These are phyloP conservation scores for Aurifilum marmelostoma DNA, from an alignment of 2,329 filamentous ascomycete species.

Conservation along the genomic window DNA sequence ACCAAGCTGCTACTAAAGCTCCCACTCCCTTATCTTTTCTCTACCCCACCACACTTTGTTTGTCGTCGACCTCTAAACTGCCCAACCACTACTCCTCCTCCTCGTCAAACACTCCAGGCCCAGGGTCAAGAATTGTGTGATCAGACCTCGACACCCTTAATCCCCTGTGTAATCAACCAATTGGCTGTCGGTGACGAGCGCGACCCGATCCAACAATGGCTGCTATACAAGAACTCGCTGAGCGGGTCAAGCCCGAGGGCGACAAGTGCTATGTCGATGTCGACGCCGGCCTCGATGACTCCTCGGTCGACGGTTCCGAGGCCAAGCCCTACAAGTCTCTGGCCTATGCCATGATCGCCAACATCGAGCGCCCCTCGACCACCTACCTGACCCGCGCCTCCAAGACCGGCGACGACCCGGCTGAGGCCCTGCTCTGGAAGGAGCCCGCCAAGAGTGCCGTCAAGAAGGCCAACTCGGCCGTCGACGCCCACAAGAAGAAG, in stretches of 20 bases:
- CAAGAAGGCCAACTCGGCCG: conserved; percentile 80
- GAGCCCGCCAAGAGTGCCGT: conserved; percentile 79
- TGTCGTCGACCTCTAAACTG: conserved; percentile 17
- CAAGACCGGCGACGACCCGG: conserved; percentile 66
- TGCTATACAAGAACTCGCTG: conserved; percentile 53
- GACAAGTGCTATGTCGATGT: conserved; percentile 75
- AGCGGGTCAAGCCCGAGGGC: conserved; percentile 50
- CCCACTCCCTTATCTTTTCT: conserved; percentile 26
- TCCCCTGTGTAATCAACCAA: conserved; percentile 26
- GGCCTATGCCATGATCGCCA: conserved; percentile 74
- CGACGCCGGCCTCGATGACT: conserved; percentile 73
- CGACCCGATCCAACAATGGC: conserved; percentile 41
- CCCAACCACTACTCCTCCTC: conserved; percentile 8
- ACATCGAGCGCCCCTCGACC: conserved; percentile 59
- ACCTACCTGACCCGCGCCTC: conserved; percentile 73
- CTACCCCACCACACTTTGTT: conserved; percentile 28
- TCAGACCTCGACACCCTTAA: background rate
- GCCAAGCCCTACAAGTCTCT: conserved; percentile 80
- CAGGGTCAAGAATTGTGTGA: background rate
- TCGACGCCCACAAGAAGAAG: conserved; percentile 82
- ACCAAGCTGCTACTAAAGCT: conserved; percentile 12
- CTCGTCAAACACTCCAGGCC: background rate
- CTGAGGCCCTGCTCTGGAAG: conserved; percentile 73
- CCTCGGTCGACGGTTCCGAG: conserved; percentile 68
- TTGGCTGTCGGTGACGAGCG: conserved; percentile 30